phyloP scores from a whole-genome alignment of 2,329 filamentous ascomycete species.

The Rutstroemia sydowiana region DNA sequence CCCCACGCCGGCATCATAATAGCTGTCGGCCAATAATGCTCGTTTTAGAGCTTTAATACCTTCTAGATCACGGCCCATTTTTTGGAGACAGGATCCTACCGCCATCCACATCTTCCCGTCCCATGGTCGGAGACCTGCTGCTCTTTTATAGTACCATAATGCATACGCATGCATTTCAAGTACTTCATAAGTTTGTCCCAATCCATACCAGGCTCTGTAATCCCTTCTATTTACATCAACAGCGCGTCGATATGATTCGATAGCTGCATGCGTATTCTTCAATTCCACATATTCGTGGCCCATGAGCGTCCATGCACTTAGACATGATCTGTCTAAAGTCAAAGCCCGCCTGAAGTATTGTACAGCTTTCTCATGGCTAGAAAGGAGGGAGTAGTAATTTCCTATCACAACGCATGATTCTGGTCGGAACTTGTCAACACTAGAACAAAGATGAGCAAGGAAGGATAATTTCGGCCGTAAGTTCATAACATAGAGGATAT shows the following conservation, averaged over 20 bases:
- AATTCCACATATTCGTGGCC: conserved; percentile 98
- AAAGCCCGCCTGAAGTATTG: conserved; percentile 94
- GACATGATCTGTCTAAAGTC: conserved; percentile 80
- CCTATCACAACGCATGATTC: conserved; percentile 96
- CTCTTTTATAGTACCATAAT: conserved; percentile 95
- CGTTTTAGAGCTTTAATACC: conserved; percentile 94
- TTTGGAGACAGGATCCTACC: conserved; percentile 83
- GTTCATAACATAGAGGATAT: conserved; percentile 91
- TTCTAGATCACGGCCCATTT: conserved; percentile 79
- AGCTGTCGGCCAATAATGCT: conserved; percentile 79
- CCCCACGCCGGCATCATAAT: conserved; percentile 61
- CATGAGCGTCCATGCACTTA: conserved; percentile 97
- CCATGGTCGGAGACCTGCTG: conserved; percentile 85
- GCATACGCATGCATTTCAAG: conserved; percentile 98
- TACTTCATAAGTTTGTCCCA: conserved; percentile 95
- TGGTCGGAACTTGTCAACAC: conserved; percentile 89
- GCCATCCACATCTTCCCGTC: conserved; percentile 99
- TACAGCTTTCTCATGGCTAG: conserved; percentile 94
- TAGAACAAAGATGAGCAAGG: conserved; percentile 81
- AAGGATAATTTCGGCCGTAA: conserved; percentile 85
- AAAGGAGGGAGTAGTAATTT: conserved; percentile 93
- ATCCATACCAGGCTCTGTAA: conserved; percentile 95
- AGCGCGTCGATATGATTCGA: conserved; percentile 90
- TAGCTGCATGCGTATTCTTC: conserved; percentile 96
- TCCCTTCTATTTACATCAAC: conserved; percentile 95